Evolutionary conservation across 2,329 filamentous ascomycete species (phyloP).

Genomic region (Aureobasidium sp.): DNA sequence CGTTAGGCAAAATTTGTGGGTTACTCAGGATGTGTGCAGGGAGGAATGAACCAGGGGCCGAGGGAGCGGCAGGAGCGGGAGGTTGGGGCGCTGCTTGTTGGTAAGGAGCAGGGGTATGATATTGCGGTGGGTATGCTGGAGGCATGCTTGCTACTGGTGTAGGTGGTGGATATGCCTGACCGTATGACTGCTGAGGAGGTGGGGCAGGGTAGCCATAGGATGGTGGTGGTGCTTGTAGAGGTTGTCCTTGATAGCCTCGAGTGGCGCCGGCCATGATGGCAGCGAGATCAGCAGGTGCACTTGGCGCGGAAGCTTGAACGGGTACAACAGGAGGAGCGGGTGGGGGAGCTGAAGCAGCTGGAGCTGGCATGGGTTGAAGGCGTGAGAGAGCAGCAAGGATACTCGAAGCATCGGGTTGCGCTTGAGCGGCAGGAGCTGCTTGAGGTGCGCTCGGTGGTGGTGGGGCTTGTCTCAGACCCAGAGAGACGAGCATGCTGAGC

Average conservation of each 20-base stretch:
- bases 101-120: slow-evolving; percentile 7
- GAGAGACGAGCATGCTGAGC: slow-evolving; percentile 22
- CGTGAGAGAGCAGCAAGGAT: slow-evolving; percentile 30
- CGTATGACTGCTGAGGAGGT: slow-evolving; percentile 18
- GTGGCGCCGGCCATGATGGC: slow-evolving; percentile 16
- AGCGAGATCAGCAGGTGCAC: slow-evolving; percentile 13
- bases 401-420: slow-evolving; percentile 27
- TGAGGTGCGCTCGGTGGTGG: slow-evolving; percentile 14
- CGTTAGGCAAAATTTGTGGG: slow-evolving; percentile 54
- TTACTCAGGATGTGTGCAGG: slow-evolving; percentile 32
- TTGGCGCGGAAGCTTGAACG: slow-evolving; percentile 1
- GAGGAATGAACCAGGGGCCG: slow-evolving; percentile 24
- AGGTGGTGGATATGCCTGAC: slow-evolving; percentile 14
- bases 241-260: slow-evolving; percentile 17
- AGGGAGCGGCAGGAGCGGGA: slow-evolving; percentile 4
- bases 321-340: slow-evolving; percentile 1
- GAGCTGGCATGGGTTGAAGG: slow-evolving; percentile 19
- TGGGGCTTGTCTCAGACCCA: slow-evolving; percentile 15
- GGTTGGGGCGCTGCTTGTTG: slow-evolving; percentile 10
- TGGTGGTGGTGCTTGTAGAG: slow-evolving; percentile 19
- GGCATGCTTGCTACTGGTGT: slow-evolving; percentile 23
- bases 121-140: slow-evolving; percentile 17
- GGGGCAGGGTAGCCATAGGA: slow-evolving; percentile 16
- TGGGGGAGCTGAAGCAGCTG: background rate
- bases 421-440: slow-evolving; percentile 19